Conservation (phyloP, 805 yeast genomes). For the Ogataea angusta region DNA sequence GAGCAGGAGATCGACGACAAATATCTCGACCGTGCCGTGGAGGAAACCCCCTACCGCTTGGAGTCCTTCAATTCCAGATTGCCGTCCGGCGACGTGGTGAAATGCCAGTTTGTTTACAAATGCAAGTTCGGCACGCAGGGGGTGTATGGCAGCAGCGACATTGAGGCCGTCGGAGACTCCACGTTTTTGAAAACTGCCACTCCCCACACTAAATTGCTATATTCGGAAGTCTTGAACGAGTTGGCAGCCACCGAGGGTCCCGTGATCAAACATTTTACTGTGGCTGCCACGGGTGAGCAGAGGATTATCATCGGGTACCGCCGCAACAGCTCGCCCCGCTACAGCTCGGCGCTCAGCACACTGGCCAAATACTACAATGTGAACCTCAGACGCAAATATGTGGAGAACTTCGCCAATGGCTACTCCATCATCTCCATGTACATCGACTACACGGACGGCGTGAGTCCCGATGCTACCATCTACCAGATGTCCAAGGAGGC, state of each 20-base stretch:
- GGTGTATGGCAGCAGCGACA: slow-evolving; percentile 39
- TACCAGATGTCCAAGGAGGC: slow-evolving; percentile 93
- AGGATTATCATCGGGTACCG: slow-evolving; percentile 86
- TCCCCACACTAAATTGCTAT: slow-evolving; percentile 71
- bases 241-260: slow-evolving; percentile 84
- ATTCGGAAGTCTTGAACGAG: slow-evolving; percentile 65
- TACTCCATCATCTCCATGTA: slow-evolving; percentile 84
- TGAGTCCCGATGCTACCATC: slow-evolving; percentile 64
- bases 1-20: slow-evolving; percentile 79
- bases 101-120: slow-evolving; percentile 80
- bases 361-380: slow-evolving; percentile 87
- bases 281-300: slow-evolving; percentile 77
- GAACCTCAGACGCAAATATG: slow-evolving; percentile 81
- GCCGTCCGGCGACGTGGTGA: slow-evolving; percentile 43
- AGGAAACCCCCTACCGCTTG: slow-evolving; percentile 53
- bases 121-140: slow-evolving; percentile 45
- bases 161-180: slow-evolving; percentile 70
- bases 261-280: slow-evolving; percentile 80
- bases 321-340: slow-evolving; percentile 79
- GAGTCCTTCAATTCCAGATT: slow-evolving; percentile 76
- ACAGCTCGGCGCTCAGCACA: slow-evolving; percentile 81
- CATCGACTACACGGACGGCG: slow-evolving; percentile 58
- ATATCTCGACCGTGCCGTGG: slow-evolving; percentile 58
- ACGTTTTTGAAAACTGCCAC: slow-evolving; percentile 78
- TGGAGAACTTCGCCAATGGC: slow-evolving; percentile 91